These are phyloP conservation scores for Basipetospora chlamydospora DNA, from an alignment of 2,329 filamentous ascomycete genomes.

Conservation along the genomic window DNA sequence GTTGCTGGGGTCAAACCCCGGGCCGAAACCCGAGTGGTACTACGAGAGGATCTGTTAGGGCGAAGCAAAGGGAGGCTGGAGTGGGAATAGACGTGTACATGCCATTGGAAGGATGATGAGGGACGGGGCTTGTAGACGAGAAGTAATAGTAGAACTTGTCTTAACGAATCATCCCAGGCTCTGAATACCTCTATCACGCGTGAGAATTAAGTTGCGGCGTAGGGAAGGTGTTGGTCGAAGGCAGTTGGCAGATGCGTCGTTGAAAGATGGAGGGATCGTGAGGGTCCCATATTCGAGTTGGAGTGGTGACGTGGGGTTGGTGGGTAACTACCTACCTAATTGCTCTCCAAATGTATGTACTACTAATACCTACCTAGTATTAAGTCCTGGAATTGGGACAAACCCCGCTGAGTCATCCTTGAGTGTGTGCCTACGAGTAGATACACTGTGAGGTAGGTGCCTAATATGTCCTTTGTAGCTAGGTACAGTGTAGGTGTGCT, in stretches of 20 bases:
- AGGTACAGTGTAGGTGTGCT: no score
- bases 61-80: not conserved
- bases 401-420: no score
- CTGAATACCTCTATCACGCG: no score
- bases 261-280: not conserved
- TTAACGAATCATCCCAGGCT: no score
- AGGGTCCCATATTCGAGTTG: not conserved
- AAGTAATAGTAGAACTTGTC: no score
- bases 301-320: conserved; percentile 6
- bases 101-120: conserved; percentile 3
- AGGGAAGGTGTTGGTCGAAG: no score
- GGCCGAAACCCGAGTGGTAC: conserved; percentile 17
- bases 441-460: no score
- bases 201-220: no score
- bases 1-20: conserved; percentile 30
- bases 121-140: not conserved
- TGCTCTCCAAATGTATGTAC: not conserved
- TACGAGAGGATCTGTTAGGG: not conserved
- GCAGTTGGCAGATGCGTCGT: not conserved
- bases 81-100: not conserved
- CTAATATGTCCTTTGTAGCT: no score
- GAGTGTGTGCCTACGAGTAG: no score
- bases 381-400: no score
- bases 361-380: no score
- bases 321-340: conserved; percentile 4